Conservation (phyloP, 768 basidiomycete genomes). For the Naganishia vishniacii region DNA sequence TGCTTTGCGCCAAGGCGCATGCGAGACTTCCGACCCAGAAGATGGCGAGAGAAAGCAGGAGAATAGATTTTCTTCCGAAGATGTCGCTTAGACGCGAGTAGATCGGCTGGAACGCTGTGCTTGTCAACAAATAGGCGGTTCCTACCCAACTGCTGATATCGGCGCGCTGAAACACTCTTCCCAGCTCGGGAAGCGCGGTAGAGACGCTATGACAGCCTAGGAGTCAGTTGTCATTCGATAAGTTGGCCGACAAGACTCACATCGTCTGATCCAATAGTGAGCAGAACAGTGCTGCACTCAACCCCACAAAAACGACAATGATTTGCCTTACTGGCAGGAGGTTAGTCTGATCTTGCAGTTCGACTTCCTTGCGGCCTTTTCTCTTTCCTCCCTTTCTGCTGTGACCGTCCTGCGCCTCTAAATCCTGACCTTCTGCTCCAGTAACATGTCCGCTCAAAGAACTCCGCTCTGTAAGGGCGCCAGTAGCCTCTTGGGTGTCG, state of each 20-base stretch:
- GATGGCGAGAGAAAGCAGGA: conserved; percentile 58
- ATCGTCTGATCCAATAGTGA: conserved; percentile 67
- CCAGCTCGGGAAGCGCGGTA: conserved; percentile 68
- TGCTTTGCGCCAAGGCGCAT: conserved; percentile 62
- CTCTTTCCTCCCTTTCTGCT: neutral
- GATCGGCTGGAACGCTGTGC: conserved; percentile 59
- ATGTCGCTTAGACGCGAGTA: conserved; percentile 49
- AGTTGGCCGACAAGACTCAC: conserved; percentile 30
- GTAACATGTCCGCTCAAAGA: neutral
- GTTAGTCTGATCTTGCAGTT: conserved; percentile 69
- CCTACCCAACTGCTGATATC: conserved; percentile 67
- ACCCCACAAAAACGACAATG: conserved; percentile 59
- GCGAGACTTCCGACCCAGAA: conserved; percentile 64
- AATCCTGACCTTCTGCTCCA: neutral
- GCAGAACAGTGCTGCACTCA: conserved; percentile 60
- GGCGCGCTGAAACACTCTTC: conserved; percentile 61
- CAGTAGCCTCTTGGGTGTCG: neutral
- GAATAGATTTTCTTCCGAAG: conserved; percentile 57
- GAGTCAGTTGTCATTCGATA: conserved; percentile 11
- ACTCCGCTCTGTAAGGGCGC: neutral
- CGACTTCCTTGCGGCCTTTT: conserved; percentile 33
- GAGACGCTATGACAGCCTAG: conserved; percentile 51
- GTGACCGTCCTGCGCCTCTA: conserved; percentile 5
- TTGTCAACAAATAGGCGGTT: conserved; percentile 58
- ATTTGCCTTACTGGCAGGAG: conserved; percentile 63